These are phyloP conservation scores for Chrysoporthe puriensis DNA, from an alignment of 2,329 filamentous ascomycete genomes.

Conservation along the genomic window DNA sequence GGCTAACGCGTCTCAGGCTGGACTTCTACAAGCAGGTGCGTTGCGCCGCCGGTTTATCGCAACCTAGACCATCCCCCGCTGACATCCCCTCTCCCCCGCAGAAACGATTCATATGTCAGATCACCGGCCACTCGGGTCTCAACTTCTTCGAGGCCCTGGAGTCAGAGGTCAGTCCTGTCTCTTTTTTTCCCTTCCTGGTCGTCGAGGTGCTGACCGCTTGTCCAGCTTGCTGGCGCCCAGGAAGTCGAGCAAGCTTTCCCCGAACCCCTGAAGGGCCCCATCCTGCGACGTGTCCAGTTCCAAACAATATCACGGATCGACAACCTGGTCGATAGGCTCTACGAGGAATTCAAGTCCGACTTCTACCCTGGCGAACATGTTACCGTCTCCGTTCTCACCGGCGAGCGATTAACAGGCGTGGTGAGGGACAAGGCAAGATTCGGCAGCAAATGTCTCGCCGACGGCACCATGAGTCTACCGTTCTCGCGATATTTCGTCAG, in stretches of 20 bases:
- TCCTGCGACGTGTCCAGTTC: conserved; percentile 89
- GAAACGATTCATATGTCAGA: conserved; percentile 92
- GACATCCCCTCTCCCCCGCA: conserved; percentile 39
- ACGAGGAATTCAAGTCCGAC: conserved; percentile 81
- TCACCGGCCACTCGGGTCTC: conserved; percentile 88
- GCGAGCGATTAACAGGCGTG: conserved; percentile 71
- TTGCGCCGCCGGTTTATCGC: conserved; percentile 1
- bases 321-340: conserved; percentile 70
- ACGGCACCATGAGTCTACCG: conserved; percentile 71
- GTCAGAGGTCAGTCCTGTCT: conserved; percentile 72
- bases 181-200: conserved; percentile 3
- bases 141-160: conserved; percentile 91
- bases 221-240: conserved; percentile 74
- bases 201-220: conserved; percentile 34
- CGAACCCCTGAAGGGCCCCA: conserved; percentile 85
- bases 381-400: conserved; percentile 70
- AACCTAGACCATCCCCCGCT: conserved; percentile 16
- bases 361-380: conserved; percentile 90
- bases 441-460: conserved; percentile 61
- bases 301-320: conserved; percentile 88
- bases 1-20: conserved; percentile 61
- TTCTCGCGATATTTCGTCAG: conserved; percentile 82
- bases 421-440: conserved; percentile 88
- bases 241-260: conserved; percentile 93
- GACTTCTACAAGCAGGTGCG: conserved; percentile 91